Conservation (phyloP, 306 rosid genomes). For the Fragaria nilgerrensis region DNA sequence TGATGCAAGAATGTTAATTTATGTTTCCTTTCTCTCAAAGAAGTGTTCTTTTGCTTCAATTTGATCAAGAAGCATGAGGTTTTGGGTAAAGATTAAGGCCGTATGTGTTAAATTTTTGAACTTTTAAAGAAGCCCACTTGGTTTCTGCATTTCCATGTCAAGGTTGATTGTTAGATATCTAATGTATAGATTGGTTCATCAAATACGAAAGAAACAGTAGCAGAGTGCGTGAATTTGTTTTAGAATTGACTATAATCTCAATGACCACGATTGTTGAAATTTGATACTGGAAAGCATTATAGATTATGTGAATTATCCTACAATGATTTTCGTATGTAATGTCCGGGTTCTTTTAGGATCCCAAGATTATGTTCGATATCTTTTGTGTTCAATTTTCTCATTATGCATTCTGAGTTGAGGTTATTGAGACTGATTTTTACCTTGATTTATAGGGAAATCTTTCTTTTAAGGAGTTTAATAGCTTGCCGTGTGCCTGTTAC, state of each 20-base stretch:
- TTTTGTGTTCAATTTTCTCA: background rate
- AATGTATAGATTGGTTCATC: background rate
- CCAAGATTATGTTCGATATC: background rate
- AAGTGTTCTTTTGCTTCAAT: background rate
- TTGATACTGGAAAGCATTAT: background rate
- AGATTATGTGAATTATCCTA: background rate
- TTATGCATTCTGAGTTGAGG: background rate
- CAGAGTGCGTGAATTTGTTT: background rate
- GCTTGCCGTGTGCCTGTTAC: slow-evolving; percentile 34
- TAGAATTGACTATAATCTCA: background rate
- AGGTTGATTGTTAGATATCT: background rate
- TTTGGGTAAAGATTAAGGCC: background rate
- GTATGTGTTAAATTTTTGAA: background rate
- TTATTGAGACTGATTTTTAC: background rate
- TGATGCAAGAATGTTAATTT: background rate
- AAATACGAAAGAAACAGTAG: background rate
- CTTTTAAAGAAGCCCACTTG: background rate
- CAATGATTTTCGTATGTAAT: background rate
- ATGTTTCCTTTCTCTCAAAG: background rate
- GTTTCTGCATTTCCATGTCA: background rate
- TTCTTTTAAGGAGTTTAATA: slow-evolving; percentile 36
- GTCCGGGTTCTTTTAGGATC: background rate
- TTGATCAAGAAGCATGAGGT: background rate
- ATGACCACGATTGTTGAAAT: background rate
- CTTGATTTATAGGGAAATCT: slow-evolving; percentile 40